phyloP scores from a whole-genome alignment of 768 basidiomycete species.

The Pleurotus djamor region DNA sequence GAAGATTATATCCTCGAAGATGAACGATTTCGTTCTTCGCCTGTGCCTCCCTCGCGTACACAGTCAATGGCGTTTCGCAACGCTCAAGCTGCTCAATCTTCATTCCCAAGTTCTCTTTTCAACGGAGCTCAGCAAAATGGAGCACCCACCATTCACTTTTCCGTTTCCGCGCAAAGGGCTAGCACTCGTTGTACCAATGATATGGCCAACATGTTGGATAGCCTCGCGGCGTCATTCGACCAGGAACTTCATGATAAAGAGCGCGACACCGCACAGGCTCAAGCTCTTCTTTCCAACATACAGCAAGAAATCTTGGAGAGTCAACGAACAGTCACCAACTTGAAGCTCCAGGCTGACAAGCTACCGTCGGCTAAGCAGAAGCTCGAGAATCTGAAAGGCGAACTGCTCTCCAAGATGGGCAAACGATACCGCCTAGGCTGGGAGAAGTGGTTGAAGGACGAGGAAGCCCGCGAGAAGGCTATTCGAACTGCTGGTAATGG shows the following conservation, averaged over 20 bases:
- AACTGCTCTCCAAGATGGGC: constrained; percentile 75
- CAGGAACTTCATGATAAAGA: constrained; percentile 91
- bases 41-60: constrained; percentile 69
- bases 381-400: constrained; percentile 61
- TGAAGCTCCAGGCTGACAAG: constrained; percentile 67
- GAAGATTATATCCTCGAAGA: constrained; percentile 99
- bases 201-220: constrained; percentile 83
- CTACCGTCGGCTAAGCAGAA: constrained; percentile 57
- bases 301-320: constrained; percentile 89
- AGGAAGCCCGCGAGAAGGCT: constrained; percentile 72
- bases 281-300: constrained; percentile 80
- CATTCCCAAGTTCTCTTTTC: constrained; percentile 36
- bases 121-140: constrained; percentile 49
- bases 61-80: constrained; percentile 73
- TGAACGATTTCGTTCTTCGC: constrained; percentile 93
- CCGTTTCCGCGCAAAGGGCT: constrained; percentile 80
- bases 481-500: constrained; percentile 67
- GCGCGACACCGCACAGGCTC: constrained; percentile 87
- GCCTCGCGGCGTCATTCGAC: constrained; percentile 87
- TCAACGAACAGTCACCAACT: constrained; percentile 69
- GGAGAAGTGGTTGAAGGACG: constrained; percentile 90
- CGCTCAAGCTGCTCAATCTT: constrained; percentile 58
- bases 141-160: constrained; percentile 81
- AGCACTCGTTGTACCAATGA: constrained; percentile 85
- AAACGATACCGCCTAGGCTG: constrained; percentile 81